Evolutionary conservation across 768 basidiomycete genomes (phyloP), one percentile per base, ranked within the genome.

Genomic region (Boletus insuetus): DNA sequence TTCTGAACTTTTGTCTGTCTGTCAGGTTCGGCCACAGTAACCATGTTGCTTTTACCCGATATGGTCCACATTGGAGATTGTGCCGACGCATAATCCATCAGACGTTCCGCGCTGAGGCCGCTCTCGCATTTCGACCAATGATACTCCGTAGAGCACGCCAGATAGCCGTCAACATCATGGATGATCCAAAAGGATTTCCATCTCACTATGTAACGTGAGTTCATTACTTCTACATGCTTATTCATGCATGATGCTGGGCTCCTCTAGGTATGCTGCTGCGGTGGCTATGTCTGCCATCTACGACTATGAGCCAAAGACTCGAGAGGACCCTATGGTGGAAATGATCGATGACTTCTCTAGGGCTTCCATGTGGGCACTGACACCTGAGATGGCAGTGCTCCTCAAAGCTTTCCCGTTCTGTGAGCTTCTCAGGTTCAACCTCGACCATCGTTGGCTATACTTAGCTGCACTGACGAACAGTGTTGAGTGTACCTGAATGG

Each of bases 401-500:
- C 16, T 61, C 26, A 41, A 51, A 5, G 26, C 24, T 4, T 64
- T 61, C 32, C 51, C 51, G 9, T 52, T 52, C 17, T 14, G 50
- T 51, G 17, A 22, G 50, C 35, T 4, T 14, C 10, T 24, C 9
- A n/a, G 12, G 5, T 13, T 13, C 12, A 8, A 34, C 34, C 11
- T 34, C 34, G 3, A 41, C 4, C 20, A 16, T 41, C 12, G 9
- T 20, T 20, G 3, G 11, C 6, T 41, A 12, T 11, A 22, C 38
- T 39, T 17, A 39, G 19, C 40, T 22, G 2, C 13, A 37, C 20
- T 47, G 2, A 12, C 14, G 11, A 22, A 35, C 24, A 51, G 70
- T 52, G 14, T 10, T 52, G 12, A 10, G 26, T 1, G 11, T 46
- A 7, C 51, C 51, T 3, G 37, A 63, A n/a, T 77, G 75, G 74